These are phyloP conservation scores for Entomortierella chlamydospora DNA, from an alignment of 192 early-diverging fungal species.

Conservation along the genomic window DNA sequence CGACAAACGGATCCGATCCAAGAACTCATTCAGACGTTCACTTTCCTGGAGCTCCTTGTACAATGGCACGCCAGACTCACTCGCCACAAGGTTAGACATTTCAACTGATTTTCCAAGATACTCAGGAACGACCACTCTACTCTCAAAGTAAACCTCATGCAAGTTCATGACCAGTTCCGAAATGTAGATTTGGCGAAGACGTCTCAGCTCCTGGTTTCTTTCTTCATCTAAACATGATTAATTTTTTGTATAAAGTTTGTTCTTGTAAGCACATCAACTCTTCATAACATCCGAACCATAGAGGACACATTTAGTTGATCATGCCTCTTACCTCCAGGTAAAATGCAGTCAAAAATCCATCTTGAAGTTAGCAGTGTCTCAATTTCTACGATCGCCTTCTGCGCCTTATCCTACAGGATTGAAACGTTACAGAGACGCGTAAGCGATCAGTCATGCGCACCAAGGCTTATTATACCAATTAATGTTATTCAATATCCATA, in stretches of 20 bases:
- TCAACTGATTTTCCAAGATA: constrained; percentile 54
- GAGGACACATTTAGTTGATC: too few species aligned
- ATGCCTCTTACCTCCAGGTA: constrained; percentile 24
- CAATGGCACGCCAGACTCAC: constrained; percentile 60
- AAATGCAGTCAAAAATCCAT: constrained; percentile 41
- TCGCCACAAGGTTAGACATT: constrained; percentile 67
- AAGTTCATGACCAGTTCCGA: constrained; percentile 77
- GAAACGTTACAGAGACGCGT: background rate
- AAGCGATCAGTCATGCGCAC: background rate
- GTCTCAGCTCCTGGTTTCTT: constrained; percentile 54
- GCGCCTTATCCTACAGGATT: constrained; percentile 17
- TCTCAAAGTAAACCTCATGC: constrained; percentile 76
- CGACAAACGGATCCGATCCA: constrained; percentile 62
- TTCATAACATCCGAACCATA: background rate
- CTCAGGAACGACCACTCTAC: constrained; percentile 63
- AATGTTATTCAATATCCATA: background rate
- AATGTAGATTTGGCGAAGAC: constrained; percentile 66
- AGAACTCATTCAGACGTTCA: constrained; percentile 58
- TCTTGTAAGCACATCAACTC: background rate
- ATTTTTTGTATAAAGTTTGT: background rate
- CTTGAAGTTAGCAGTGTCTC: constrained; percentile 27
- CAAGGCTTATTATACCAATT: background rate
- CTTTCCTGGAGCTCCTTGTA: constrained; percentile 58
- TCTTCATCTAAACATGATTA: constrained; percentile 33
- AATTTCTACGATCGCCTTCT: constrained; percentile 27